Evolutionary conservation across 2,329 filamentous ascomycete species (phyloP), one percentile per base, ranked within the genome.

Genomic region (Pseudogymnoascus sp.): DNA sequence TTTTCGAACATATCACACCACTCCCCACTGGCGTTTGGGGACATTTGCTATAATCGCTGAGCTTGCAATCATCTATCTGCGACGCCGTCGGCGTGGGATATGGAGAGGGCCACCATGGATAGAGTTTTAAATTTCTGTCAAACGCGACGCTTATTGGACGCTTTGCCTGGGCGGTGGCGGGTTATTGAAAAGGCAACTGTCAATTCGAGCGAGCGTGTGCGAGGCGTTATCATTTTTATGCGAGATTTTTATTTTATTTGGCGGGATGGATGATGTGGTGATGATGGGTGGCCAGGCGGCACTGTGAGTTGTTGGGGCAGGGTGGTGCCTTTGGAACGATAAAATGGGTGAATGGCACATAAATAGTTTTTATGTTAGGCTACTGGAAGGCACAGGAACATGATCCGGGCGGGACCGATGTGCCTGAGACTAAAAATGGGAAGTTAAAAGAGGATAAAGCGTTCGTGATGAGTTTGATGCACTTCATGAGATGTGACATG

Each of bases 1-100:
- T 54, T 54, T 54, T 54, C 16, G 47, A 54, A 54, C 47, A 54
- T 54, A 54, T 18, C 47, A 54, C 47, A 54, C 47, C n/a, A 30
- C 32, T 32, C 6, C 28, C 47, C 47, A 54, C 47, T 32, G 47
- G 47, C 28, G 47, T 34, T 54, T 32, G 25, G 47, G 28, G 47
- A 32, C 8, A 54, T 32, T 54, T 18, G 47, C 28, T 54, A 18
- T 54, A n/a, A 32, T 32, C n/a, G 28, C 25, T 14, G 16, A 54
- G 47, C 25, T 32, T 32, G 9, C 47, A 54, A 54, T 32, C 47
- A 14, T 14, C 28, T 18, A 18, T 54, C 47, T 32, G 25, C 28
- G 47, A 20, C 9, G 9, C 47, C 9, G 9, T 32, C 11, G 47
- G 9, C n/a, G 47, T 11, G 47, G 28, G 47, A 20, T 50, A 50